A percentile compares a stretch with the other conserved stretches of the same genome.
These are phyloP conservation scores for Dryadomyces quercus-mongolicae DNA, from an alignment of 2,329 filamentous ascomycete genomes.

Conservation along the genomic window DNA sequence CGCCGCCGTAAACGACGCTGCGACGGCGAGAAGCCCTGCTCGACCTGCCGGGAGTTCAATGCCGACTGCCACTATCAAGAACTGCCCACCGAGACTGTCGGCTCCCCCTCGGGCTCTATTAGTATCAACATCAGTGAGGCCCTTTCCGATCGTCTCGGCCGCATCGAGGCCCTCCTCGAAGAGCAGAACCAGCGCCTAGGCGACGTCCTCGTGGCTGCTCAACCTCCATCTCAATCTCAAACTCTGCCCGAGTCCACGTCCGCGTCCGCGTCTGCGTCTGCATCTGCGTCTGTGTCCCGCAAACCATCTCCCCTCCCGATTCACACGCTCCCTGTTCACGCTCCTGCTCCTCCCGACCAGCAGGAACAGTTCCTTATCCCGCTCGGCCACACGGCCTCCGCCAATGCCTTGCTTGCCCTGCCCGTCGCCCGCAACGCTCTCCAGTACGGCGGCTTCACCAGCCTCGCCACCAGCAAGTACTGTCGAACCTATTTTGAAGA, in stretches of 20 bases:
- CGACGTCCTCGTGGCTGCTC: conserved; percentile 5
- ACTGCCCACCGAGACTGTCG: conserved; percentile 16
- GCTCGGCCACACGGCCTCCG: conserved; percentile 20
- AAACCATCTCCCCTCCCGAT: no score
- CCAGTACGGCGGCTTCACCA: no score
- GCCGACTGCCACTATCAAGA: conserved; percentile 28
- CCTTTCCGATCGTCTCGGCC: conserved; percentile 23
- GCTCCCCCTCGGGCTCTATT: conserved; percentile 3
- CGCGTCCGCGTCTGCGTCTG: no score
- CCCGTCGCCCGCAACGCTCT: conserved; percentile 17
- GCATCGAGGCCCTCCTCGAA: conserved; percentile 22
- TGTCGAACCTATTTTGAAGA: conserved; percentile 21
- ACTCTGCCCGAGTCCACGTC: no score
- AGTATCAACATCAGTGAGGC: conserved; percentile 12
- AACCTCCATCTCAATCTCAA: no score
- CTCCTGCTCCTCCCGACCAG: conserved; percentile 12
- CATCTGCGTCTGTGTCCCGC: no score
- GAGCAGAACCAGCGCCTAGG: conserved; percentile 14
- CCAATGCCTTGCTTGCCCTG: conserved; percentile 21
- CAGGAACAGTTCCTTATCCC: conserved; percentile 25
- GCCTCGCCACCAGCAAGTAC: conserved; percentile 9
- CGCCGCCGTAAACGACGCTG: conserved; percentile 25
- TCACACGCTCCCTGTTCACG: neutral
- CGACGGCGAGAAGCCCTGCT: conserved; percentile 25
- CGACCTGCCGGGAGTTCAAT: conserved; percentile 24